Evolutionary conservation across 2,329 filamentous ascomycete species (phyloP), one percentile per base, ranked within the genome.

Genomic region (Trichocomaceae sp.): DNA sequence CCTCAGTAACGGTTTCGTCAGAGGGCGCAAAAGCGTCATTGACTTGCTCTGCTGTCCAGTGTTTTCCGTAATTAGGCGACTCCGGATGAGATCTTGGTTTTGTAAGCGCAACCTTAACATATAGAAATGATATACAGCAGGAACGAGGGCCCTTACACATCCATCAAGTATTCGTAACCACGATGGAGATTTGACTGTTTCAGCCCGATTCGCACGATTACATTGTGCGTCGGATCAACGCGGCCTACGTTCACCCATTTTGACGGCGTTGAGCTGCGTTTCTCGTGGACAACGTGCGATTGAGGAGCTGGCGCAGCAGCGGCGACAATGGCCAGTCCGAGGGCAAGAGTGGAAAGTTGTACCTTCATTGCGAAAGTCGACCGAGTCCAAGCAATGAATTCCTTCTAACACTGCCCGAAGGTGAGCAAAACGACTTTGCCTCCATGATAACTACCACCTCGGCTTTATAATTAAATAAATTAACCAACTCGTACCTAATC

Each of bases 1-100:
- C 77, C 1, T 74, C 67, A 17, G 75, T 68, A 2, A 83, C 74
- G 3, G 78, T 69, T 35, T 80, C 74, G 4, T 60, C 58, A n/a
- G 62, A 64, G 10, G 74, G 72, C 17, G 72, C 67, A 58, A 77
- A 77, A 7, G 70, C 64, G 29, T 73, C 67, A 33, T 72, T 69
- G 37, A 77, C 66, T 47, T 77, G 57, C 39, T 76, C 66, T 4
- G 69, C 62, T 7, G 70, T 69, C 70, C 72, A 77, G 52, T 74
- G 69, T 54, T 72, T 60, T 15, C 73, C 73, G 59, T 70, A 77
- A 4, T 66, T 71, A 12, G 67, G 52, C 17, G 73, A 77, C 2
- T 57, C 59, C 1, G 74, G 75, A 52, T 75, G 64, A 5, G 74
- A 29, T 39, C 47, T 49, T 15, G 9, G 3, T 20, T 1, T 39